Evolutionary conservation across 441 rosid species (phyloP), one percentile per base, ranked within the genome.

Genomic region (Arabidopsis hybrid): DNA sequence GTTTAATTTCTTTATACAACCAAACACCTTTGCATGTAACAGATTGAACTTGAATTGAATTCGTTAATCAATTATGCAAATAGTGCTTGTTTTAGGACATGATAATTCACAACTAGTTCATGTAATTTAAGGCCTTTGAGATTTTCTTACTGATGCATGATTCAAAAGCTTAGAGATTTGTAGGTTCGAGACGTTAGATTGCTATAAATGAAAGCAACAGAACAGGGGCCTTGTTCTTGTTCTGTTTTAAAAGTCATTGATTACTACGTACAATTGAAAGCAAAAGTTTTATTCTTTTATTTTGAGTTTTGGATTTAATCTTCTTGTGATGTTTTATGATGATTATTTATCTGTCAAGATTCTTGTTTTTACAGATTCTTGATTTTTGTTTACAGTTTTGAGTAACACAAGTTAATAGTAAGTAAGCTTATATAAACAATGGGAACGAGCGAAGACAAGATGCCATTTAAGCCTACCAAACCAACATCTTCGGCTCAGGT

Each of bases 401-500:
- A 92, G 87, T 26, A 29, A 52, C 42, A 26, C 66, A 38, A 70
- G 16, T n/a, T 12, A 7, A 12, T 26, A 26, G 29, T 26, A 26
- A 26, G 29, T 26, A 26, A 26, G 29, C 29, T 26, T 26, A 26
- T 2, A 38, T 10, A 64, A 52, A 17, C 18, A 40, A 77, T 77
- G 73, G 86, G 93, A 21, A 85, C 95, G 4, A 67, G 80, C 11
- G 98, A 96, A 80, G 97, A 90, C 53, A 84, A 83, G 79, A 81
- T 89, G 49, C 83, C 91, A 36, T 69, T 91, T 58, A 95, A 88
- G 75, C 79, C 91, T 77, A 80, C 97, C 51, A 93, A 91, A 74
- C 79, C 93, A 65, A 82, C 90, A 26, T 56, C 97, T 67, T 90
- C 98, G 18, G 63, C 86, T 5, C 50, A 46, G 50, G 50, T 46